Percentiles rank a stretch among this genome's conserved stretches.
These are phyloP conservation scores for Penicillium sp. DNA, from an alignment of 2,329 filamentous ascomycete species.

Conservation along the genomic window DNA sequence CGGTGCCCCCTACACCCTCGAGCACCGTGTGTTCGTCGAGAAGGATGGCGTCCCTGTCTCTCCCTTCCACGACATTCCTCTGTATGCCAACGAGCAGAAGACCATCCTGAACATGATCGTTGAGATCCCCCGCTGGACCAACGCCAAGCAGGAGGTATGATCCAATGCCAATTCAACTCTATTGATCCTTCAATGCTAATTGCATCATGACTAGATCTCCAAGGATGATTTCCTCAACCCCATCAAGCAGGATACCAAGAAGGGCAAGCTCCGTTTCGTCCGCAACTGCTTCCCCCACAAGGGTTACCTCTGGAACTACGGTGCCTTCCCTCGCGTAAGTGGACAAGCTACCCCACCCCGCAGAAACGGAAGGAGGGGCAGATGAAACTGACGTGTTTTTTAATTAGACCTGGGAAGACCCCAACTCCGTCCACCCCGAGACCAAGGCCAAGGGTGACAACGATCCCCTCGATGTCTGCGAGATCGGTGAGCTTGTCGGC, in stretches of 20 bases:
- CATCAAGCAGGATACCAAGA: conserved; percentile 99
- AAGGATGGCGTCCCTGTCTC: conserved; percentile 93
- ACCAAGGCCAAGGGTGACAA: conserved; percentile 99
- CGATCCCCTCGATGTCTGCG: conserved; percentile 98
- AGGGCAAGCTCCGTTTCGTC: conserved; percentile 98
- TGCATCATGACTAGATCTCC: conserved; percentile 66
- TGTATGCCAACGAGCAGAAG: conserved; percentile 95
- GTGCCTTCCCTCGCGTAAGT: conserved; percentile 92
- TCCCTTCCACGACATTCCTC: conserved; percentile 96
- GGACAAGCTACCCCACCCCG: background rate
- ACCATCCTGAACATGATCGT: conserved; percentile 98
- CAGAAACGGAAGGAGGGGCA: conserved; percentile 10
- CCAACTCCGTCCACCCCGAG: conserved; percentile 91
- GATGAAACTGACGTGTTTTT: conserved; percentile 1
- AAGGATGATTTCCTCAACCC: conserved; percentile 98
- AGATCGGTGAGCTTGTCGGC: conserved; percentile 97
- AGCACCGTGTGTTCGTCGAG: conserved; percentile 97
- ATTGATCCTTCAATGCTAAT: conserved; percentile 17
- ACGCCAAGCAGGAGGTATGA: conserved; percentile 95
- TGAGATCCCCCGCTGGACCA: conserved; percentile 99
- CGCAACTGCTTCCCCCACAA: conserved; percentile 99
- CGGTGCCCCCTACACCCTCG: conserved; percentile 83
- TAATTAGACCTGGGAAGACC: conserved; percentile 93
- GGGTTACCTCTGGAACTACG: conserved; percentile 99
- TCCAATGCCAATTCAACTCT: background rate